Conservation (phyloP, 2,329 filamentous ascomycete species). For the Claviceps spartinae region DNA sequence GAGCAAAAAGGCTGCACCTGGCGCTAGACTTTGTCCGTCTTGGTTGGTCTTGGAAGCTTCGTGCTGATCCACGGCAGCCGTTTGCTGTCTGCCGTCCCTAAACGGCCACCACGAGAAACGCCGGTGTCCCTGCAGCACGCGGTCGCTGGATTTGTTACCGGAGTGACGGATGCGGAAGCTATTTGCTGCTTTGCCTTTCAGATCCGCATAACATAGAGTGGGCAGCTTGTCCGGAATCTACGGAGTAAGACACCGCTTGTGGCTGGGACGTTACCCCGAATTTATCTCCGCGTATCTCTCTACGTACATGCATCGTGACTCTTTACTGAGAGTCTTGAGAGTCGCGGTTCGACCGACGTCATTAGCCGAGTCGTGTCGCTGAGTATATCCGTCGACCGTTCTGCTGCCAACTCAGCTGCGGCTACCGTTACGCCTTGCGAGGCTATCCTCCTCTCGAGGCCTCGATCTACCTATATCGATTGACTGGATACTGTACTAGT, state of each 20-base stretch:
- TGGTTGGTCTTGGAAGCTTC: neutral
- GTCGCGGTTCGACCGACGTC: neutral
- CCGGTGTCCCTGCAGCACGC: neutral
- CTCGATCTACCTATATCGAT: neutral
- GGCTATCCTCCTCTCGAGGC: neutral
- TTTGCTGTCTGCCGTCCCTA: neutral
- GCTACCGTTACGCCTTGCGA: neutral
- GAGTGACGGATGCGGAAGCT: conserved; percentile 11
- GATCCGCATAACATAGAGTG: conserved; percentile 1
- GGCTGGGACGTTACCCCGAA: conserved; percentile 12
- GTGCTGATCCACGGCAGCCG: neutral
- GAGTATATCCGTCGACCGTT: neutral
- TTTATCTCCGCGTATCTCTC: neutral
- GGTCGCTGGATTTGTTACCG: conserved; percentile 7
- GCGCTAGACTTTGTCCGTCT: neutral
- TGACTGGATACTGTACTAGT: neutral
- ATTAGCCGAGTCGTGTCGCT: neutral
- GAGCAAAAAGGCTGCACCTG: neutral
- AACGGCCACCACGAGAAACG: neutral
- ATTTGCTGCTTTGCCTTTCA: neutral
- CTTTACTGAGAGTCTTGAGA: neutral
- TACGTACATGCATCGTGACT: neutral
- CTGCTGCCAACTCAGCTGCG: neutral
- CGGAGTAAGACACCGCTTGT: conserved; percentile 9
- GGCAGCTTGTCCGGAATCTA: conserved; percentile 6